Conservation (phyloP, 768 basidiomycete genomes). For the Pleurotus cornucopiae region DNA sequence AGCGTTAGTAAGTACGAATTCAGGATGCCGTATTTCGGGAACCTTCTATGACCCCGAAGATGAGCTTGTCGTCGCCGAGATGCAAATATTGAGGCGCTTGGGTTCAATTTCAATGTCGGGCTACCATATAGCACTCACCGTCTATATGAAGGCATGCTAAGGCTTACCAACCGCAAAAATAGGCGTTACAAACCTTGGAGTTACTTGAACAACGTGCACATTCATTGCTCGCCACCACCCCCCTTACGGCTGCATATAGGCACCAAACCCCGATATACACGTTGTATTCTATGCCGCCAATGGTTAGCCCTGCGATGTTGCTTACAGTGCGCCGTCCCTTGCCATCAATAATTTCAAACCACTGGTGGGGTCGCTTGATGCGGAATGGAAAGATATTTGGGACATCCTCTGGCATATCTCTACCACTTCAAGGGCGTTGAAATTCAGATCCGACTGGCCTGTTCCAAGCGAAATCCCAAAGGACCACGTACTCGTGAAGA, state of each 20-base stretch:
- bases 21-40: slow-evolving; percentile 90
- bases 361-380: slow-evolving; percentile 95
- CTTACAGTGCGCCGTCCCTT: slow-evolving; percentile 73
- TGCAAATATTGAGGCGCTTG: slow-evolving; percentile 94
- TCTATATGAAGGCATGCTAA: slow-evolving; percentile 83
- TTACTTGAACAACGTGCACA: slow-evolving; percentile 89
- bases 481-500: slow-evolving; percentile 46
- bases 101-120: slow-evolving; percentile 95
- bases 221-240: not conserved
- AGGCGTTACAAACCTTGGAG: slow-evolving; percentile 86
- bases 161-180: slow-evolving; percentile 66
- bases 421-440: slow-evolving; percentile 38
- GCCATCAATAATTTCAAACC: slow-evolving; percentile 62
- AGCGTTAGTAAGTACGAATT: slow-evolving; percentile 33
- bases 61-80: slow-evolving; percentile 88
- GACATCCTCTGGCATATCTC: slow-evolving; percentile 76
- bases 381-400: slow-evolving; percentile 85
- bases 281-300: slow-evolving; percentile 81
- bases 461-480: slow-evolving; percentile 18
- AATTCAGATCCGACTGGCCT: slow-evolving; percentile 13
- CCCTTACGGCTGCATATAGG: slow-evolving; percentile 33
- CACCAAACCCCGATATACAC: slow-evolving; percentile 93
- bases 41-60: slow-evolving; percentile 93
- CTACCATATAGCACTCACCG: slow-evolving; percentile 93
- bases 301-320: slow-evolving; percentile 87